Evolutionary conservation across 345 rosid genomes (phyloP), one percentile per base, ranked within the genome.

Genomic region (Eucalyptus polyanthemos): DNA sequence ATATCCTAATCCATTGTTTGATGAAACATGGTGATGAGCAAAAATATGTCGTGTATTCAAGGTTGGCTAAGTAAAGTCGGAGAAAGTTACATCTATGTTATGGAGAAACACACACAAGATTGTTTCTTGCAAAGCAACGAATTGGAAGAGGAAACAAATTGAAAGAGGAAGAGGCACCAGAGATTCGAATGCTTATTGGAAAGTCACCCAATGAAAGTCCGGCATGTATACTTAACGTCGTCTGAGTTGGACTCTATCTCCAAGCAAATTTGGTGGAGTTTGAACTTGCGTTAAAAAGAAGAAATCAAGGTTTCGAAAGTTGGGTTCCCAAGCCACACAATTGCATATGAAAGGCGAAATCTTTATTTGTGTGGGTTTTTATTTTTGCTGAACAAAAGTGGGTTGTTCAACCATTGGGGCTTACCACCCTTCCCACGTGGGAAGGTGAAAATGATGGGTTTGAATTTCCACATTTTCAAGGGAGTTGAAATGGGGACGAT

Each of bases 381-480:
- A 13, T 27, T 27, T 62, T 29, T 27, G 34, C 34, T 29, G 34
- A 62, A 62, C 31, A 12, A 62, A 62, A 62, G 69, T 62, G 16
- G 34, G 69, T 62, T 62, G 69, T 53, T 53, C 11, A 53, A 53
- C 11, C 58, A 4, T 4, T 53, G 11, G 24, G 58, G 25, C 25
- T 53, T 53, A 53, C 25, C 25, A 53, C 58, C 11, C 0, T 21
- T 53, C 11, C 2, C 25, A 53, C 5, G 0, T 53, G 5, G 0
- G 58, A 19, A 19, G 0, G 25, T 0, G 58, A 53, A 53, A 53
- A 8, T 21, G 5, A 5, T 4, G 1, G 25, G 1, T 53, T 53
- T 0, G 0, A 21, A 53, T 53, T 0, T 21, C 0, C 11, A 53
- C 2, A 0, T 21, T 53, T 53, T 53, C 2, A 53, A 53, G 11